Percentiles rank a stretch among this genome's conserved stretches.
phyloP scores from a whole-genome alignment of 2,329 filamentous ascomycete genomes.

The Emergomyces pasteurianus region DNA sequence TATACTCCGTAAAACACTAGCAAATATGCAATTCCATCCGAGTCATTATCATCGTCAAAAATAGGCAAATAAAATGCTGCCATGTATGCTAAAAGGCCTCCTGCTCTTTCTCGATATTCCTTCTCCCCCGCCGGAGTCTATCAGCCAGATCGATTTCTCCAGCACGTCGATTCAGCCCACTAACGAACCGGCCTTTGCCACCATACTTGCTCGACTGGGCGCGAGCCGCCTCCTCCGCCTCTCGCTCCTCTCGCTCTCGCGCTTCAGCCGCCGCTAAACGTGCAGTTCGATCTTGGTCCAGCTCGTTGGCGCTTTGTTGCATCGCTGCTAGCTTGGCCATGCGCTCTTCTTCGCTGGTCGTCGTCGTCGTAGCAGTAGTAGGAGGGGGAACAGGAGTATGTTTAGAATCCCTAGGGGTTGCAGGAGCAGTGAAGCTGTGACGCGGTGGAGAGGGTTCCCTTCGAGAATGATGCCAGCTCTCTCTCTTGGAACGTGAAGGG shows the following conservation, averaged over 20 bases:
- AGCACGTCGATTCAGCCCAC: constrained; percentile 48
- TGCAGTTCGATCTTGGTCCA: constrained; percentile 55
- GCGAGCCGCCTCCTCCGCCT: constrained; percentile 54
- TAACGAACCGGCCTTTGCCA: constrained; percentile 53
- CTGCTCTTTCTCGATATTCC: constrained; percentile 23
- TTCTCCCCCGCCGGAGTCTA: constrained; percentile 27
- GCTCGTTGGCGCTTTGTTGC: constrained; percentile 55
- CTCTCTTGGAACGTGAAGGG: constrained; percentile 20
- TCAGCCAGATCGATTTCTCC: constrained; percentile 33
- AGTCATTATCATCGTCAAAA: background rate
- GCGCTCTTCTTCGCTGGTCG: constrained; percentile 27
- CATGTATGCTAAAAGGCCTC: constrained; percentile 28
- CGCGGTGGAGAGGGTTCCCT: constrained; percentile 9
- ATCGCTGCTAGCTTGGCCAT: constrained; percentile 57
- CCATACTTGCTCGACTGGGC: constrained; percentile 48
- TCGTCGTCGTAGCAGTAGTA: too few relatives aligned
- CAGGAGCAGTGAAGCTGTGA: constrained; percentile 4
- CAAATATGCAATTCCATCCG: background rate
- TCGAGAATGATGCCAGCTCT: constrained; percentile 19
- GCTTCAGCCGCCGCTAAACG: constrained; percentile 55
- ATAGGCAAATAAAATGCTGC: background rate
- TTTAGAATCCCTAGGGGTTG: constrained; percentile 2
- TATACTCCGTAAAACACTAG: background rate
- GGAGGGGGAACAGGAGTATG: constrained; percentile 6
- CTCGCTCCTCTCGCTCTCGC: constrained; percentile 49